Base-by-base conservation (phyloP, 441 rosid species). In the Theobroma grandiflorum region DNA sequence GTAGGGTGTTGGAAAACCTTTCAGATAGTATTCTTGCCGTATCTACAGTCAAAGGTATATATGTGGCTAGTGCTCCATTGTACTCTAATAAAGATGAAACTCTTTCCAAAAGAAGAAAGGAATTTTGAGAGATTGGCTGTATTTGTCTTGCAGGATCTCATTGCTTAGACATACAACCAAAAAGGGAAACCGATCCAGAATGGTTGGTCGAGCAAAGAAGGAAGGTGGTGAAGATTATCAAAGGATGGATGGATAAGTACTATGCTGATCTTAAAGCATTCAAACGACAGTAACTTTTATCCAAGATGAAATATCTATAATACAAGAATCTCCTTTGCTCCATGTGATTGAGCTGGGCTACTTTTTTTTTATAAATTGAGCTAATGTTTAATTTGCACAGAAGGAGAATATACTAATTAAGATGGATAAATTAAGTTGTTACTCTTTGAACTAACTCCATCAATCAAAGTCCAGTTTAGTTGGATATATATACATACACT, bases 151-250 rank as follows among this genome's bases (percentile, higher is more conserved):
- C 79, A 87, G 91, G 98, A 64, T 91, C 96, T 59, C 98, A 94
- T 83, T 89, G 96, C 84, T 83, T 86, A 86, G 93, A 94, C 55
- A 75, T 94, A 50, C 43, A 14, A 9, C 52, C 45, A 11, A 75
- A 84, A n/a, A 31, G 10, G 0, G 67, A 68, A 53, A 80, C 8
- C 1, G 98, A 92, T 84, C 96, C 95, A 38, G 78, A 91, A 8
- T 92, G 98, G 98, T 80, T 94, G 75, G 79, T 84, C 38, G 50
- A 47, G 80, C 98, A 94, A 69, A 45, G 95, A 64, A 79, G 84
- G 15, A 74, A 49, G 1, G 93, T 90, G 76, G 65, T 91, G 42
- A 70, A 80, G 15, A 89, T 90, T 10, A 84, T 94, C 15, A 78
- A 86, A 22, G 78, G 76, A 35, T 92, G 96, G 95, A 83, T 94